phyloP scores from a whole-genome alignment of 2,329 filamentous ascomycete genomes.

The Arthroderma uncinatum region DNA sequence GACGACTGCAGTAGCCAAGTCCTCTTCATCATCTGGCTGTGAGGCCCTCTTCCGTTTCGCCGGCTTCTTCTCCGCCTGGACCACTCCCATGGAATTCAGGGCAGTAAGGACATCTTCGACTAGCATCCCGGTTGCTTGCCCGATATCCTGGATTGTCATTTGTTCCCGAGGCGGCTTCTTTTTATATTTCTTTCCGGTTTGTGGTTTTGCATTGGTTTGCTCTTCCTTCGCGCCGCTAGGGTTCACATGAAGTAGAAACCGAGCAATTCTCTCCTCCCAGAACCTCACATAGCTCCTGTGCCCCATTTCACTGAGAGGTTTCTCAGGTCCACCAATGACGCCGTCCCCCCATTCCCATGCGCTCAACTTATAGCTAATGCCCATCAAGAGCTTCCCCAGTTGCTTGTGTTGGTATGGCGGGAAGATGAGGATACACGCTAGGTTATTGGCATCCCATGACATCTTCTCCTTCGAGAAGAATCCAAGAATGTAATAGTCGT shows the following conservation, averaged over 20 bases:
- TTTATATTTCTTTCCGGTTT: constrained; percentile 28
- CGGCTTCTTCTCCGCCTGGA: constrained; percentile 41
- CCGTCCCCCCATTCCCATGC: constrained; percentile 54
- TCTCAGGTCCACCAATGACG: constrained; percentile 81
- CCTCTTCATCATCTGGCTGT: constrained; percentile 14
- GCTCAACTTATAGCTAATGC: constrained; percentile 84
- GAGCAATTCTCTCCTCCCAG: constrained; percentile 74
- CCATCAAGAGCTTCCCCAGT: constrained; percentile 80
- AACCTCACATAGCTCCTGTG: constrained; percentile 71
- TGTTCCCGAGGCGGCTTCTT: constrained; percentile 35
- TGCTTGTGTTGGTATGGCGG: constrained; percentile 91
- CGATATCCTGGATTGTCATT: constrained; percentile 60
- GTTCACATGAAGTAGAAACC: constrained; percentile 43
- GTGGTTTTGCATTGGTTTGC: constrained; percentile 12
- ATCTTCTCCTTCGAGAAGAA: constrained; percentile 99
- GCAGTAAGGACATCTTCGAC: constrained; percentile 71
- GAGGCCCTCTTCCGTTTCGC: constrained; percentile 43
- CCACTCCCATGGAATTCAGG: constrained; percentile 67
- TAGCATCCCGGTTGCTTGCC: constrained; percentile 68
- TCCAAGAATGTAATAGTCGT: constrained; percentile 57
- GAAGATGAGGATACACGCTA: constrained; percentile 92
- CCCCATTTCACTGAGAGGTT: constrained; percentile 79
- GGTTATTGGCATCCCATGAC: constrained; percentile 96
- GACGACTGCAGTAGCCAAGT: constrained; percentile 33
- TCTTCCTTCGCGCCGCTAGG: constrained; percentile 16